Base-by-base conservation (phyloP, 768 basidiomycete species). In the Cyathus striatus region DNA sequence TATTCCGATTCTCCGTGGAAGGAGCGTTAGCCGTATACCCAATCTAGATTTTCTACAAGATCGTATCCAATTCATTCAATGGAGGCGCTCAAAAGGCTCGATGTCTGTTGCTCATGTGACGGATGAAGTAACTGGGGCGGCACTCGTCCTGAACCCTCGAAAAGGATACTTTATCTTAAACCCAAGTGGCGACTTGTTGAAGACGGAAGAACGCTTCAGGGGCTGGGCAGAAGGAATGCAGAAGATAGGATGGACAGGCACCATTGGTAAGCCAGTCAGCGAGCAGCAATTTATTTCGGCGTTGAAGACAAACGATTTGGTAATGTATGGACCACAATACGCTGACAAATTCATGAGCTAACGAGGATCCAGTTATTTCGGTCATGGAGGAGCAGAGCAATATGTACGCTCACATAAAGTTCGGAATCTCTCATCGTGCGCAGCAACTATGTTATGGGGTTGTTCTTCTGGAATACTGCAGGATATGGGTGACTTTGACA, bases 401-500 rank as follows among this genome's bases (percentile, higher is more conserved):
- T 99, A 95, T 55, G 73, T 90, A 5, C 84, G 90, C 2, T 90
- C 92, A 2, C 85, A 89, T 59, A 87, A 84, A 54, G 79, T 99
- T 41, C 75, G 90, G 6, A 77, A 84, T 46, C 70, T 98, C 24
- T 75, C 78, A 1, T 72, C 75, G n/a, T 98, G 96, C 58, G 94
- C 96, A 5, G 85, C 86, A 12, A 87, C 89, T 1, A 93, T 98
- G 90, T 76, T 99, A 3, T 99, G 95, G 96, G 96, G 96, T 1
- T 99, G 96, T 69, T 99, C 96, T 0, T 97, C 94, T 0, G 96
- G 95, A 7, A 65, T 78, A 1, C 61, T 99, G 48, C 75, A 77
- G 43, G 90, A 95, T 38, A 90, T 90, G 81, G 96, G 96, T 3
- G 91, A 96, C 50, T 94, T 93, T 54, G 96, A 98, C 55, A 74